Conservation (phyloP, 1,284 basidiomycete genomes). For the Moniliella sp. region DNA sequence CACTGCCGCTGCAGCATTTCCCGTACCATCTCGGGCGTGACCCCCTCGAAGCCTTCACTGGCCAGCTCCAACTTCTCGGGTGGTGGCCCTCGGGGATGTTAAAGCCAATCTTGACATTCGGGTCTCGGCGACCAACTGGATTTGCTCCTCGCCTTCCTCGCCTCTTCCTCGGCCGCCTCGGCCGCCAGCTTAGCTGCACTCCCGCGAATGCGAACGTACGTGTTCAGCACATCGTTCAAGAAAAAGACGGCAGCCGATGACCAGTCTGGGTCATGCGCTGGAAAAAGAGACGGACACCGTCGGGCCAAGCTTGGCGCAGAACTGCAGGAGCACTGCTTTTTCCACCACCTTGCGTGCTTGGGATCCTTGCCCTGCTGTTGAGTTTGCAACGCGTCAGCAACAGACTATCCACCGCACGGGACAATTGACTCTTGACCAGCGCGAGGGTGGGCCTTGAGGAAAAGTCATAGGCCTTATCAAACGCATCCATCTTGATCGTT, state of each 20-base stretch:
- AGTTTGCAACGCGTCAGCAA: conserved; percentile 75
- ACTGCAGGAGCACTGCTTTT: conserved; percentile 62
- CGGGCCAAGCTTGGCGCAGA: conserved; percentile 77
- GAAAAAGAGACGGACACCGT: conserved; percentile 83
- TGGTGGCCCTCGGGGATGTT: conserved; percentile 80
- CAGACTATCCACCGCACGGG: conserved; percentile 67
- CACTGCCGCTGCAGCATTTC: conserved; percentile 68
- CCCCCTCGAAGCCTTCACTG: background rate
- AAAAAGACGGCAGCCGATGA: conserved; percentile 60
- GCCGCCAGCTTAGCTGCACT: conserved; percentile 37
- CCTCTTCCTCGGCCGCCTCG: conserved; percentile 1
- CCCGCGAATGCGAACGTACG: conserved; percentile 58
- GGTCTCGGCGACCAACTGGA: conserved; percentile 85
- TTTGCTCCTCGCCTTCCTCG: conserved; percentile 47
- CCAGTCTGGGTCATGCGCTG: too few relatives aligned
- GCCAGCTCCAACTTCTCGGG: conserved; percentile 39
- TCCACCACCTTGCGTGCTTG: conserved; percentile 20
- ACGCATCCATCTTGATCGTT: conserved; percentile 14
- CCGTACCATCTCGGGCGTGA: conserved; percentile 57
- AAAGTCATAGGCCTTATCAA: conserved; percentile 19
- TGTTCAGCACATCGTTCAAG: conserved; percentile 66
- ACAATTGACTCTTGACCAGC: too few relatives aligned
- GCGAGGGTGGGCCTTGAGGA: too few relatives aligned
- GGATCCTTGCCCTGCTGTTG: conserved; percentile 38
- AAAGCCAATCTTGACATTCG: conserved; percentile 54